Conservation (phyloP, 352 stramenopile species). For the Blastocystis sp. region DNA sequence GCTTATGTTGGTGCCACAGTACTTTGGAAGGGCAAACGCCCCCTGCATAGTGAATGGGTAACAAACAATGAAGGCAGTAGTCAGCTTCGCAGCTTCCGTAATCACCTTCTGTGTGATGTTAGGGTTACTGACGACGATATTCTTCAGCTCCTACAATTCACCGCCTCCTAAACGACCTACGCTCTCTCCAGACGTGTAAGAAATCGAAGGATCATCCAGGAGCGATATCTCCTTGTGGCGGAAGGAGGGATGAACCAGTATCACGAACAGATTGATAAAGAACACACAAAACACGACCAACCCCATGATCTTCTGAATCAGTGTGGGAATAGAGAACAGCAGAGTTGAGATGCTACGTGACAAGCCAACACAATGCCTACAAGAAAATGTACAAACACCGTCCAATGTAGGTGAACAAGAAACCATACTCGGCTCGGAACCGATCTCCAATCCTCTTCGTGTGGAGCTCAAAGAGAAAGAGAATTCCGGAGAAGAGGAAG, state of each 20-base stretch:
- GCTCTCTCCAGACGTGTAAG: slow-evolving; percentile 22
- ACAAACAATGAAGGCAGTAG: slow-evolving; percentile 29
- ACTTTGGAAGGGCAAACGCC: slow-evolving; percentile 46
- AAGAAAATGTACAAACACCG: slow-evolving; percentile 35
- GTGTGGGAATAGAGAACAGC: neutral
- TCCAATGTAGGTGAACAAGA: slow-evolving; percentile 51
- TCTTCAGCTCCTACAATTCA: slow-evolving; percentile 45
- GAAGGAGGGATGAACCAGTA: slow-evolving; percentile 21
- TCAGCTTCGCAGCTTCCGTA: slow-evolving; percentile 24
- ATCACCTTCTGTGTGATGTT: slow-evolving; percentile 29
- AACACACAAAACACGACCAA: neutral
- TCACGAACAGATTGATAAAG: slow-evolving; percentile 10
- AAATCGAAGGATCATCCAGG: slow-evolving; percentile 10
- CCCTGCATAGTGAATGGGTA: neutral
- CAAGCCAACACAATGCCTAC: neutral
- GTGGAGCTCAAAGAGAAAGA: slow-evolving; percentile 40
- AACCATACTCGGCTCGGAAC: slow-evolving; percentile 15
- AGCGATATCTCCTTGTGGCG: neutral
- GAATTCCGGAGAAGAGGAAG: slow-evolving; percentile 13
- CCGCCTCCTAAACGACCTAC: neutral
- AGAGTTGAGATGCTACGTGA: slow-evolving; percentile 4
- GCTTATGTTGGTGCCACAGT: slow-evolving; percentile 38
- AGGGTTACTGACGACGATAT: slow-evolving; percentile 36
- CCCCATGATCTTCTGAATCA: neutral
- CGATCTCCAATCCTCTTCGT: neutral